Percentiles rank a stretch among this genome's conserved stretches.
phyloP scores from a whole-genome alignment of 2,329 filamentous ascomycete genomes.

The Davidsoniella virescens region DNA sequence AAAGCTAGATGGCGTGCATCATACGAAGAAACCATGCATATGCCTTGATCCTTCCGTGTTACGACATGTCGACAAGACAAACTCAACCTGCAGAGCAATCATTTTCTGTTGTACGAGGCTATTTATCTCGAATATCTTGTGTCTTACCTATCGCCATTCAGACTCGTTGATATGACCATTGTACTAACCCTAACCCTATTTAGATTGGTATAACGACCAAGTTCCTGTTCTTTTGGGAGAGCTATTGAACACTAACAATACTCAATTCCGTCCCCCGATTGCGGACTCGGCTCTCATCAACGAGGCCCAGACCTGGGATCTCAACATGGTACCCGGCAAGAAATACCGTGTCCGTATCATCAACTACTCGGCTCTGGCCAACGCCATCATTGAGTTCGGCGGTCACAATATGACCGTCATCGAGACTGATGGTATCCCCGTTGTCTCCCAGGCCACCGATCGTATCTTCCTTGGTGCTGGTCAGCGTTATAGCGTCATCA shows the following conservation, averaged over 20 bases:
- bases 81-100: too few species aligned
- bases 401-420: constrained; percentile 30
- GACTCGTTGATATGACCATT: not conserved
- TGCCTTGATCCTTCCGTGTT: too few species aligned
- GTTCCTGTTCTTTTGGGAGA: constrained; percentile 29
- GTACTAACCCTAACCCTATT: not conserved
- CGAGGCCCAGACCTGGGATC: constrained; percentile 23
- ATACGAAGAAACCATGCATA: too few species aligned
- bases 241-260: constrained; percentile 30
- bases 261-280: constrained; percentile 34
- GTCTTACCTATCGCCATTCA: not conserved
- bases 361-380: constrained; percentile 28
- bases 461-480: constrained; percentile 27
- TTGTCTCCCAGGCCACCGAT: constrained; percentile 21
- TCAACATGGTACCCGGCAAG: constrained; percentile 14
- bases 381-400: constrained; percentile 28
- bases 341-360: constrained; percentile 32
- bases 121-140: too few species aligned
- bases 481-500: constrained; percentile 31
- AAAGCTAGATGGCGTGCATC: too few species aligned
- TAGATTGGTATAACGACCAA: constrained; percentile 42
- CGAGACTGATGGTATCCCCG: constrained; percentile 27
- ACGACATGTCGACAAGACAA: too few species aligned
- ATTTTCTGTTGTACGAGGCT: too few species aligned
- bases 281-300: constrained; percentile 36